Conservation (phyloP, 805 yeast species). For the Lipomyces lipofer region DNA sequence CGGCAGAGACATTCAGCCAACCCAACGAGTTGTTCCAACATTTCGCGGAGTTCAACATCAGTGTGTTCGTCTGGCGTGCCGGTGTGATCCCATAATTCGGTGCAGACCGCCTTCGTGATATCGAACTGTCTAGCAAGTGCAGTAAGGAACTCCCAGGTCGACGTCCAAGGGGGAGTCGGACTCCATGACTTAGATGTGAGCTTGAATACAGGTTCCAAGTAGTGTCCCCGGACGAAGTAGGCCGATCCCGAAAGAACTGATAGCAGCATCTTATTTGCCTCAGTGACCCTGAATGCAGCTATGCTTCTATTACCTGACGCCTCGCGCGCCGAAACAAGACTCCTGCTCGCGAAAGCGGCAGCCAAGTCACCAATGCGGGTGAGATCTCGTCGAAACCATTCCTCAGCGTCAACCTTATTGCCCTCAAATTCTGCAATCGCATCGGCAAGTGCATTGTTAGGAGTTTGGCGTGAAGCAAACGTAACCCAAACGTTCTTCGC, state of each 20-base stretch:
- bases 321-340: conserved; percentile 19
- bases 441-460: conserved; percentile 5
- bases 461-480: background rate
- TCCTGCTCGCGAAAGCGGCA: conserved; percentile 11
- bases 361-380: conserved; percentile 23
- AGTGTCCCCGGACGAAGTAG: conserved; percentile 15
- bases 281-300: conserved; percentile 10
- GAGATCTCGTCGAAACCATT: conserved; percentile 18
- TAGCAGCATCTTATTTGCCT: conserved; percentile 23
- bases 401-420: conserved; percentile 7
- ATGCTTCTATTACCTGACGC: conserved; percentile 9
- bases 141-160: conserved; percentile 29
- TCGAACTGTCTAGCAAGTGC: conserved; percentile 34
- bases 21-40: conserved; percentile 38
- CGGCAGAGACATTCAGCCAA: conserved; percentile 49
- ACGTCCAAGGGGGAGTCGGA: conserved; percentile 37
- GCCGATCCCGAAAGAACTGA: conserved; percentile 21
- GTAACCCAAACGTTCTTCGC: conserved; percentile 43
- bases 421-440: conserved; percentile 12
- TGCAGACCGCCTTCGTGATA: conserved; percentile 17
- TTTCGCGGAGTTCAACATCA: conserved; percentile 16
- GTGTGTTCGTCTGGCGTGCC: conserved; percentile 16
- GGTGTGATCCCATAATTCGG: conserved; percentile 24
- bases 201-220: conserved; percentile 13
- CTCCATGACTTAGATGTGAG: conserved; percentile 17